Evolutionary conservation across 192 early-diverging fungal genomes (phyloP), one percentile per base, ranked within the genome.

Genomic region (Kickxella alabastrina): DNA sequence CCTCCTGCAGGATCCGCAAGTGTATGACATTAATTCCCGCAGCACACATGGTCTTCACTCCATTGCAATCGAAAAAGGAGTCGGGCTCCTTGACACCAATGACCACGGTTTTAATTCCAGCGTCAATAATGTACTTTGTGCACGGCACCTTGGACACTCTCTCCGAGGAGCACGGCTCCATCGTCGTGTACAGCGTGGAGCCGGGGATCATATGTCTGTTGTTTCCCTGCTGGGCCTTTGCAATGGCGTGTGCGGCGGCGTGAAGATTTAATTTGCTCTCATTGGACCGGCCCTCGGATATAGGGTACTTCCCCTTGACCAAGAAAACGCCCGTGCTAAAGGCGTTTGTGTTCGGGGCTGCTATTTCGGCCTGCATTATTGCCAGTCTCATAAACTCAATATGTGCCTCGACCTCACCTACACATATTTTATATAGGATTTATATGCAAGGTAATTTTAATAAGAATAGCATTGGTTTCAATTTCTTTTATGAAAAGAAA

Each of bases 121-220:
- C 82, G 13, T 85, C 80, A 10, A 92, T 71, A 34, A 98, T 66
- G n/a, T 81, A 75, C 4, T 88, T 66, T 0, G 82, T 83, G 52
- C 95, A 98, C 4, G 89, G 81, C 10, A 44, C 40, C 86, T 93
- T 10, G 81, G 89, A 10, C 83, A 92, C 25, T 85, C 53, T 37
- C 81, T 81, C 51, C 54, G 73, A 38, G 80, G 70, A 88, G 68
- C 95, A 98, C 0, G 95, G 95, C 60, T 98, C 95, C 95, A 98
- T 98, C 5, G 95, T 98, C 21, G 92, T 91, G 60, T 95, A 98
- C 62, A 94, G 85, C 15, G 85, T 87, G 6, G 80, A 58, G 17
- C 81, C 83, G 12, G 12, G 26, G 7, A 71, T 22, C 8, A 65
- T 9, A 14, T 43, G 28, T 3, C 52, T 17, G n/a, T 40, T 26